Base-by-base conservation (phyloP, 2,329 filamentous ascomycete genomes). In the Exophiala bonariae region DNA sequence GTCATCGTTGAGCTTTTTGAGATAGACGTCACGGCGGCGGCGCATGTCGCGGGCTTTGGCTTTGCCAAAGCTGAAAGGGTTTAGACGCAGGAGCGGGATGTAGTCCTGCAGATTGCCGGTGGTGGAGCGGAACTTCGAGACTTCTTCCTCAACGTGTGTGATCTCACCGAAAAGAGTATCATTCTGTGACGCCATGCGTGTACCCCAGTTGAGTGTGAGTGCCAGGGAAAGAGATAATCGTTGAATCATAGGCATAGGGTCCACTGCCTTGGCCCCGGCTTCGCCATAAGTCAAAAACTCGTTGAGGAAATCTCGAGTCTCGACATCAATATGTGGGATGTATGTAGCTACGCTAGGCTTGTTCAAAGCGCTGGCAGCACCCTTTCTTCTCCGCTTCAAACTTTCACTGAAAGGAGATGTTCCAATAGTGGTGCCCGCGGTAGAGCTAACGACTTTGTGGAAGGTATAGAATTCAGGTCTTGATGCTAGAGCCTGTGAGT, bases 221-320 rank as follows among this genome's bases (percentile, higher is more conserved):
- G 80, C 76, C 3, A 86, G 69, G n/a, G 78, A 82, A 3, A 86
- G 65, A 10, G 75, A 79, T 0, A 86, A 71, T 0, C 82, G 77
- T 57, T 85, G 82, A 36, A 86, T 84, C 77, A 84, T 82, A 1
- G 82, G 80, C 79, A 85, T 81, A 0, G 82, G 81, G 46, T 86
- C 80, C 0, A 85, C 75, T 0, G 79, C 71, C 2, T 66, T 66
- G 1, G 66, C 65, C 1, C 83, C 83, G 1, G 69, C 72, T 5
- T 76, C 66, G 3, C 83, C 82, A 50, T 83, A 79, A 16, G 74
- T 71, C 47, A 79, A 70, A 0, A 82, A 73, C 49, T 86, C 83
- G 35, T 74, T 73, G 39, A 86, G 69, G 43, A 86, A 86, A 42
- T 81, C 78, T 16, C 77, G 77, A 2, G 79, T 80, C 63, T 86